These are phyloP conservation scores for Mycena metata DNA, from an alignment of 768 basidiomycete genomes.

Conservation along the genomic window DNA sequence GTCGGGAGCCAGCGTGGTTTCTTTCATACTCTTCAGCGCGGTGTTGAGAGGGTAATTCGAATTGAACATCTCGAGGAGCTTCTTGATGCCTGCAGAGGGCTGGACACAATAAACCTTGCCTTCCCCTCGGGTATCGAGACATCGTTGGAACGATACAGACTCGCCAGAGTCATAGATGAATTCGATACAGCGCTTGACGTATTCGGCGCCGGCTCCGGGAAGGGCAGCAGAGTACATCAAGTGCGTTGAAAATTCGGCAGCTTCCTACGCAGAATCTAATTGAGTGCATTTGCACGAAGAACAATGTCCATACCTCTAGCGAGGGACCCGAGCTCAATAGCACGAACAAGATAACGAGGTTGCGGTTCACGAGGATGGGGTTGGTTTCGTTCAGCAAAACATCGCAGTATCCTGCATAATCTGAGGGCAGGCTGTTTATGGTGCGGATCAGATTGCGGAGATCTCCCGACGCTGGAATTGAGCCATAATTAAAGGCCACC, in stretches of 20 bases:
- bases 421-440: conserved; percentile 52
- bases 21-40: conserved; percentile 43
- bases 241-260: conserved; percentile 49
- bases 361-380: conserved; percentile 54
- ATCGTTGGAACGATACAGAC: conserved; percentile 31
- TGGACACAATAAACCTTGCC: conserved; percentile 42
- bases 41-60: conserved; percentile 40
- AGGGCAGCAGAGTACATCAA: conserved; percentile 53
- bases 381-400: conserved; percentile 57
- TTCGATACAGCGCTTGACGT: conserved; percentile 42
- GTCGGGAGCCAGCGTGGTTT: conserved; percentile 50
- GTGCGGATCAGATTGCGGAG: conserved; percentile 49
- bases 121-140: conserved; percentile 41
- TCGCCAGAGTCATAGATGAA: conserved; percentile 38
- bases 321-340: conserved; percentile 42
- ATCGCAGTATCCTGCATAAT: conserved; percentile 53
- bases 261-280: conserved; percentile 35
- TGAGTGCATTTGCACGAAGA: neutral
- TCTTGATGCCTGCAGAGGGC: conserved; percentile 35
- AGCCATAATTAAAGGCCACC: neutral
- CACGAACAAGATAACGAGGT: conserved; percentile 53
- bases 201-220: conserved; percentile 41
- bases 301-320: conserved; percentile 33
- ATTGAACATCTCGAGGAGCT: conserved; percentile 42
- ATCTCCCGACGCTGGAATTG: conserved; percentile 43